Percentiles rank a stretch among this genome's conserved stretches.
These are phyloP conservation scores for Silene noctiflora DNA, from an alignment of 179 eudicot genomes.

Conservation along the genomic window DNA sequence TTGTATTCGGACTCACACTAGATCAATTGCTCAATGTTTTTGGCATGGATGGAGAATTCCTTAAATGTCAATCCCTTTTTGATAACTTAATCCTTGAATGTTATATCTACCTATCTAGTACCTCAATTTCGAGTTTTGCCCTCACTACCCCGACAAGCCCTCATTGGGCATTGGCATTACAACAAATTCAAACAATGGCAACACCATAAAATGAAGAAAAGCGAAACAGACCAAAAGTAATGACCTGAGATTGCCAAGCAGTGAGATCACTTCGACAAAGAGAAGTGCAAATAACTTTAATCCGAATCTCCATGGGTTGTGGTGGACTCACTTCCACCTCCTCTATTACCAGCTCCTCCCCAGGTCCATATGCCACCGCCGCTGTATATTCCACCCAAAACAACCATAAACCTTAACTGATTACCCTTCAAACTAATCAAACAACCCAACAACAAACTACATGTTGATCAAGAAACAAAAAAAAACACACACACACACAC, in stretches of 20 bases:
- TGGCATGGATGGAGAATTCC: neutral
- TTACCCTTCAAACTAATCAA: neutral
- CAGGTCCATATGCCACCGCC: constrained; percentile 92
- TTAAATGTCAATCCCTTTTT: neutral
- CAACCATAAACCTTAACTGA: neutral
- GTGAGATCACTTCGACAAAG: constrained; percentile 84
- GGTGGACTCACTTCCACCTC: constrained; percentile 94
- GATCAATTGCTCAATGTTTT: neutral
- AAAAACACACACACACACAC: no score
- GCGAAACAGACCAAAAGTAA: neutral
- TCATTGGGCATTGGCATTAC: neutral
- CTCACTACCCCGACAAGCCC: no score
- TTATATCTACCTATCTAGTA: neutral
- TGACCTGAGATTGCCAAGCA: constrained; percentile 85
- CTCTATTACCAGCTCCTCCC: constrained; percentile 71
- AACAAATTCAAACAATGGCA: neutral
- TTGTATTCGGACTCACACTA: neutral
- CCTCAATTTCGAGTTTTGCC: neutral
- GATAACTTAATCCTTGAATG: neutral
- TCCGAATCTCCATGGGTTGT: constrained; percentile 71
- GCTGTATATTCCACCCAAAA: constrained; percentile 33
- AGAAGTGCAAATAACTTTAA: constrained; percentile 87
- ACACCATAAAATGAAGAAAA: neutral
- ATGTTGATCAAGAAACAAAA: neutral
- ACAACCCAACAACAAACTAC: no score